Evolutionary conservation across 495 filamentous ascomycete species (phyloP).

Genomic region (Penicillium pulvis): DNA sequence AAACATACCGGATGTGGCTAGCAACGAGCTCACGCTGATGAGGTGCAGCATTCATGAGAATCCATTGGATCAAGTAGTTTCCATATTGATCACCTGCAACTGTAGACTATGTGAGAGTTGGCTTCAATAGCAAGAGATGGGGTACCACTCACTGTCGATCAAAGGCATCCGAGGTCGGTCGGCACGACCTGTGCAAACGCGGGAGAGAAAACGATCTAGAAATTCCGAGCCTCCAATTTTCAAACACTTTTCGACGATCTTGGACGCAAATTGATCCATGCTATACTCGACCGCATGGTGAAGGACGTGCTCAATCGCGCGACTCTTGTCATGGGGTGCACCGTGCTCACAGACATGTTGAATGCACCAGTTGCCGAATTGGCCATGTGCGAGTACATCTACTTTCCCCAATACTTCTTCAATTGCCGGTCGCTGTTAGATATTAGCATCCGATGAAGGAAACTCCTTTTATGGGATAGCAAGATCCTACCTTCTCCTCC

Average conservation of each 20-base stretch:
- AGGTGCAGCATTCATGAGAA: conserved; percentile 80
- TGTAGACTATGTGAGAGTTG: conserved; percentile 22
- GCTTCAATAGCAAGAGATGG: neutral
- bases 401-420: conserved; percentile 94
- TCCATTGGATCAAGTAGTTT: conserved; percentile 97
- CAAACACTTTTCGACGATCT: conserved; percentile 98
- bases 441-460: conserved; percentile 34
- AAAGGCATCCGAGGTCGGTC: conserved; percentile 95
- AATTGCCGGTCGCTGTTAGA: conserved; percentile 81
- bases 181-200: conserved; percentile 85
- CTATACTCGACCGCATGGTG: conserved; percentile 93
- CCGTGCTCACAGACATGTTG: conserved; percentile 99
- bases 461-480: neutral
- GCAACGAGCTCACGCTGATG: conserved; percentile 93
- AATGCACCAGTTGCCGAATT: conserved; percentile 99
- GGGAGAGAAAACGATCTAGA: conserved; percentile 86
- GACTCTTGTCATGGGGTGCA: conserved; percentile 83
- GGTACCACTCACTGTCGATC: conserved; percentile 77
- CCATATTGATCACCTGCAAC: conserved; percentile 98
- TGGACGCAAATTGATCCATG: conserved; percentile 99
- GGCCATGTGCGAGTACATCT: conserved; percentile 94
- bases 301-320: conserved; percentile 93
- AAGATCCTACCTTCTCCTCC: conserved; percentile 82
- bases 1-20: conserved; percentile 73
- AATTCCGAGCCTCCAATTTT: conserved; percentile 95